Evolutionary conservation across 1,284 basidiomycete genomes (phyloP).

Genomic region (Schizophyllum amplum): DNA sequence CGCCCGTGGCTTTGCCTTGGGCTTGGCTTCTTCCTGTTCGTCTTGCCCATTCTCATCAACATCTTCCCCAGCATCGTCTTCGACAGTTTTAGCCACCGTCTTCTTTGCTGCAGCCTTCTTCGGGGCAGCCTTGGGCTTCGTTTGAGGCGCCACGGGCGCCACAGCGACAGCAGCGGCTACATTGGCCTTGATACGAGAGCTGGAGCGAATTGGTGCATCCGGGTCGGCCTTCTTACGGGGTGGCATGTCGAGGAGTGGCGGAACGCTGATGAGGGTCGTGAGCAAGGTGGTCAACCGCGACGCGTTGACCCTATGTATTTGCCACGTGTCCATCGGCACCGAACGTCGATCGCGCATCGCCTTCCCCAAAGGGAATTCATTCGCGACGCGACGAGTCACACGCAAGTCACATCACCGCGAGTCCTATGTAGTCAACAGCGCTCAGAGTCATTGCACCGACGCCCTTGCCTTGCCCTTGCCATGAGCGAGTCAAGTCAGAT

Average conservation of each 20-base stretch:
- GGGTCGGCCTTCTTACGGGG: slow-evolving; percentile 26
- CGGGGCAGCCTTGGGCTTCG: slow-evolving; percentile 21
- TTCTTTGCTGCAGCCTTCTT: slow-evolving; percentile 16
- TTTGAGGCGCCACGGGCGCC: slow-evolving; percentile 5
- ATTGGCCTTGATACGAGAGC: slow-evolving; percentile 21
- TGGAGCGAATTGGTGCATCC: slow-evolving; percentile 23
- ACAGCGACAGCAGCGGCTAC: slow-evolving; percentile 10
- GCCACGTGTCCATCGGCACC: neutral
- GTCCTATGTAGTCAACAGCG: neutral
- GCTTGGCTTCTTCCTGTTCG: neutral
- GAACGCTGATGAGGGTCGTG: neutral
- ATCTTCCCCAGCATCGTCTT: slow-evolving; percentile 15
- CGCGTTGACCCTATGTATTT: neutral
- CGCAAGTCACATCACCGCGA: neutral
- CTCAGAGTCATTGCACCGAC: no score
- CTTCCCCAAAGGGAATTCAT: neutral
- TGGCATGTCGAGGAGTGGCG: slow-evolving; percentile 19
- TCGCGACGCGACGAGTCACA: neutral
- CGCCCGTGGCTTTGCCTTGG: neutral
- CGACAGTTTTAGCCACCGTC: no score
- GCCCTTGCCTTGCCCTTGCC: neutral
- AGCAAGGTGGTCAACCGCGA: neutral
- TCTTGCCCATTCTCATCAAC: slow-evolving; percentile 7
- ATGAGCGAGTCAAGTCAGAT: no score
- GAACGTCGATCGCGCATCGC: neutral